These are phyloP conservation scores for Aquilaria malaccensis DNA, from an alignment of 345 rosid species.

Conservation along the genomic window DNA sequence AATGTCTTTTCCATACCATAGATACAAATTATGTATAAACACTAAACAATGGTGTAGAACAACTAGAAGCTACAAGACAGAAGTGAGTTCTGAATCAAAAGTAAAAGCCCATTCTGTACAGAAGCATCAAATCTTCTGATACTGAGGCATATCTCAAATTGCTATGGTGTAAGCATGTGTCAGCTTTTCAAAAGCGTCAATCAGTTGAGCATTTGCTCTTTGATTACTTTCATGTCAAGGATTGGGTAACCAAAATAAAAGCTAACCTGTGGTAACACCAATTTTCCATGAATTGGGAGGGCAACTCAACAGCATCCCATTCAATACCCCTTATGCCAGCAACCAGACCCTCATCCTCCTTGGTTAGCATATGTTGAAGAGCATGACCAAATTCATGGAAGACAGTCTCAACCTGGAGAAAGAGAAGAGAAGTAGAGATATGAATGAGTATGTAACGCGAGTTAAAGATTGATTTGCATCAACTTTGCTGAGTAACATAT, in stretches of 20 bases:
- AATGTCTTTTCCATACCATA: too few species aligned
- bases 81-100: too few species aligned
- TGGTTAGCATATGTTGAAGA: conserved; percentile 95
- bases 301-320: conserved; percentile 96
- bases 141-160: background rate
- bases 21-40: too few species aligned
- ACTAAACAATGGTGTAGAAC: too few species aligned
- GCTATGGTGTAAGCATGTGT: background rate
- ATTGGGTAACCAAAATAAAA: background rate
- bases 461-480: background rate
- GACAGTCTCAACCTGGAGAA: conserved; percentile 78
- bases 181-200: background rate
- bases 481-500: background rate
- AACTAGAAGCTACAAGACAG: too few species aligned
- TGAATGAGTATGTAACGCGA: background rate
- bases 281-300: conserved; percentile 96
- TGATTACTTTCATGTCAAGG: background rate
- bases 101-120: too few species aligned
- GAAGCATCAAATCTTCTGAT: background rate
- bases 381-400: conserved; percentile 99
- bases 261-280: conserved; percentile 94
- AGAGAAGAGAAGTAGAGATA: background rate
- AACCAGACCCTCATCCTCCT: conserved; percentile 81
- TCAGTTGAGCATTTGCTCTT: background rate
- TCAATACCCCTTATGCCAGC: conserved; percentile 85